Evolutionary conservation across 2,329 filamentous ascomycete species (phyloP).

Genomic region (Neurospora sp.): DNA sequence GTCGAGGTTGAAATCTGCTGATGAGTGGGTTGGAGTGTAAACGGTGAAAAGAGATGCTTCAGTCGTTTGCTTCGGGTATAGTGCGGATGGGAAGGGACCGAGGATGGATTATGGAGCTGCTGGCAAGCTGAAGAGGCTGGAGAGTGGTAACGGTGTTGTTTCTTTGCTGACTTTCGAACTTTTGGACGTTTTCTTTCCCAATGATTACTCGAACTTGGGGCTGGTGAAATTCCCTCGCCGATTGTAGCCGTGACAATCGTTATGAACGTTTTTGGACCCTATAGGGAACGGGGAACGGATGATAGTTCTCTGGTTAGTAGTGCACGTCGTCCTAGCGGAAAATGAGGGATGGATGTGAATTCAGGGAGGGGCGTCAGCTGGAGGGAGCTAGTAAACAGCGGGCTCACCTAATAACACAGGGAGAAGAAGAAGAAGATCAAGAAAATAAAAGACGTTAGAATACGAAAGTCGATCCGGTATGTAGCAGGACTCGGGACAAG

Average conservation of each 20-base stretch:
- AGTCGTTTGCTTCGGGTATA: background rate
- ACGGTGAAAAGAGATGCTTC: constrained; percentile 1
- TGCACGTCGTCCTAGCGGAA: background rate
- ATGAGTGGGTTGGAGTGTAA: background rate
- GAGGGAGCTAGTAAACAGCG: background rate
- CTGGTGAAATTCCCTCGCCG: background rate
- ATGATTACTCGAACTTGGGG: background rate
- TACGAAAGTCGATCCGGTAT: background rate
- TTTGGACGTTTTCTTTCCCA: background rate
- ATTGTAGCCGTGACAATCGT: background rate
- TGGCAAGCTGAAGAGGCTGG: background rate
- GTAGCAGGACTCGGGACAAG: background rate
- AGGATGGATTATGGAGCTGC: background rate
- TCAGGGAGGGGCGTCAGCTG: background rate
- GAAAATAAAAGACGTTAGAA: background rate
- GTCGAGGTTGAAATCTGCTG: background rate
- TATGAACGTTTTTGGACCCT: background rate
- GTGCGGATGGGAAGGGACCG: constrained; percentile 1
- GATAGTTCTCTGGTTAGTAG: background rate
- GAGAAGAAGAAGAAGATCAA: background rate
- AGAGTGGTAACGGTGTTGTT: background rate
- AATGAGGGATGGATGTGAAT: background rate
- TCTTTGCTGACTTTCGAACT: background rate
- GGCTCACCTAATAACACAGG: background rate
- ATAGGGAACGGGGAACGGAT: background rate